Conservation (phyloP, 2,329 filamentous ascomycete genomes). For the Teratosphaeria nubilosa region DNA sequence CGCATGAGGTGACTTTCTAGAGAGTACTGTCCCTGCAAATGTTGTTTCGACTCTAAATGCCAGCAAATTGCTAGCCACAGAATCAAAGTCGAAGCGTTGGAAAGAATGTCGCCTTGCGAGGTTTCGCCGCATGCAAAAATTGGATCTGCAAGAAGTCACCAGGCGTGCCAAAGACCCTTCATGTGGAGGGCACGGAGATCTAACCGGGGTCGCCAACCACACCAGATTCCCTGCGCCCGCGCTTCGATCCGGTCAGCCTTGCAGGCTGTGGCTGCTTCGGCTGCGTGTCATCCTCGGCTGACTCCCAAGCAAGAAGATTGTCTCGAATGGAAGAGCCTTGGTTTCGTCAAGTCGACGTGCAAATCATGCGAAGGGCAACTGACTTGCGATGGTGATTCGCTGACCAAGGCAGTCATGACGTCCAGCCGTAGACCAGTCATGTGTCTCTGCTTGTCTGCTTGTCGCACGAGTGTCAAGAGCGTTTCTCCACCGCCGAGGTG, state of each 20-base stretch:
- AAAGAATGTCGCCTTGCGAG: no score
- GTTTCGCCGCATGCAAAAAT: no score
- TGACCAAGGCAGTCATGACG: neutral
- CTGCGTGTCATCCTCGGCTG: neutral
- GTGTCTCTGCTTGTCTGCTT: neutral
- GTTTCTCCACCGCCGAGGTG: neutral
- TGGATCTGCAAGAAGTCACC: neutral
- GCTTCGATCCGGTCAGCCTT: neutral
- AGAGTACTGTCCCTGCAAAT: no score
- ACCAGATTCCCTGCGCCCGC: neutral
- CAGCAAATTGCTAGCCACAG: no score
- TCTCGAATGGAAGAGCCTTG: neutral
- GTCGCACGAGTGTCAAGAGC: no score
- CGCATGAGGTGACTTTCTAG: no score
- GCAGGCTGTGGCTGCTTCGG: neutral
- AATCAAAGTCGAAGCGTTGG: no score
- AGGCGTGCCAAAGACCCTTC: neutral
- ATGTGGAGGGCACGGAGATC: neutral
- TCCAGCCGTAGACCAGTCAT: neutral
- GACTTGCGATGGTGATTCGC: neutral
- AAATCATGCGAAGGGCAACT: neutral
- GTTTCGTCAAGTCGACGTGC: neutral
- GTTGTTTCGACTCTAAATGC: no score
- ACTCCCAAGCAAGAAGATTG: neutral
- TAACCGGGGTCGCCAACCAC: neutral